Percentiles rank a stretch among this genome's conserved stretches.
Evolutionary conservation across 2,329 filamentous ascomycete genomes (phyloP).

Genomic region (Didymellaceae sp.): DNA sequence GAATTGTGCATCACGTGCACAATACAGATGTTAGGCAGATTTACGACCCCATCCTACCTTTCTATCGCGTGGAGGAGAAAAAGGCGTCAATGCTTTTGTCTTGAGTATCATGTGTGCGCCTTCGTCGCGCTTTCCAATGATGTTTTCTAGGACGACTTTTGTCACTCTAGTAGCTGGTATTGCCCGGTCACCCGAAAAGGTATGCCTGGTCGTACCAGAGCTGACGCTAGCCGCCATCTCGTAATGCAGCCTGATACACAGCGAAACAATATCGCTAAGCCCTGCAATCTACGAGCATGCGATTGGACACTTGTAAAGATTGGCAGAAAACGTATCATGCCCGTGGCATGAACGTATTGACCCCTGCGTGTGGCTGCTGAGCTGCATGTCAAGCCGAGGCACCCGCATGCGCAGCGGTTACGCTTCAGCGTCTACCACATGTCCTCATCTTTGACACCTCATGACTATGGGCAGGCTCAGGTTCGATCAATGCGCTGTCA

Average conservation of each 20-base stretch:
- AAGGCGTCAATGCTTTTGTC: no score
- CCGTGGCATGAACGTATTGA: not conserved
- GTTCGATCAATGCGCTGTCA: constrained; percentile 1
- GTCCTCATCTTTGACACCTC: not conserved
- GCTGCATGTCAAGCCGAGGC: constrained; percentile 12
- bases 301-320: not conserved
- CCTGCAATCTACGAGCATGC: not conserved
- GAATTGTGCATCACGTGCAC: not conserved
- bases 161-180: no score
- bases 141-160: no score
- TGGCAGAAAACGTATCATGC: not conserved
- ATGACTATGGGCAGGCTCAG: constrained; percentile 7
- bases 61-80: no score
- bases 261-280: constrained; percentile 4
- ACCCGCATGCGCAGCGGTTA: not conserved
- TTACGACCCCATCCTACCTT: no score
- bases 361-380: constrained; percentile 10
- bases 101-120: no score
- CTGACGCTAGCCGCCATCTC: not conserved
- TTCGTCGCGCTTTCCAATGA: no score
- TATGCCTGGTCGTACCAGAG: not conserved
- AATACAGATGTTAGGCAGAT: no score
- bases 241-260: not conserved
- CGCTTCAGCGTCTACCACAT: not conserved
- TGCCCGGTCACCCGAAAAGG: not conserved